Evolutionary conservation across 805 yeast species (phyloP).

Genomic region (Cephaloascus albidus): DNA sequence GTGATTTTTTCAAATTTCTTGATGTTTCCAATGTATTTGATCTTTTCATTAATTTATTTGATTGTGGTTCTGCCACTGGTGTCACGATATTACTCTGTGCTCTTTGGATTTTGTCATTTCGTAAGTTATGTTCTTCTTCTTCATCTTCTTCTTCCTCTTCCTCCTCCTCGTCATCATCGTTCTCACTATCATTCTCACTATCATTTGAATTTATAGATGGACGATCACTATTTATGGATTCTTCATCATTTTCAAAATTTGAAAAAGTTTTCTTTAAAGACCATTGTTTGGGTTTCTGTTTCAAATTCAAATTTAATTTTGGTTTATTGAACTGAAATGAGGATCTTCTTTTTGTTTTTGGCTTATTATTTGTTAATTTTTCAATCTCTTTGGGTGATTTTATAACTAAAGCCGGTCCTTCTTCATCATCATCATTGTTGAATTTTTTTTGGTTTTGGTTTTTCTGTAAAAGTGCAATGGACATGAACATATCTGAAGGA

Average conservation of each 20-base stretch:
- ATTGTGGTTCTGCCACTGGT: constrained; percentile 21
- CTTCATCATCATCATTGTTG: constrained; percentile 26
- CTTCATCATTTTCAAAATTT: constrained; percentile 8
- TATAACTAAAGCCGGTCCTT: constrained; percentile 73
- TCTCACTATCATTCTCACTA: constrained; percentile 6
- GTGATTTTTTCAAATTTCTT: constrained; percentile 19
- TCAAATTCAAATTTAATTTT: constrained; percentile 14
- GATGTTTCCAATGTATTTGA: constrained; percentile 38
- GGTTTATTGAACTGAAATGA: constrained; percentile 3
- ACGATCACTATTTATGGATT: constrained; percentile 10
- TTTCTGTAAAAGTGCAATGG: constrained; percentile 71
- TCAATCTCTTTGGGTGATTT: constrained; percentile 72
- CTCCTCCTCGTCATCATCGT: constrained; percentile 3
- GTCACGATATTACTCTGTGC: constrained; percentile 24
- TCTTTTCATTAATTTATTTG: constrained; percentile 28
- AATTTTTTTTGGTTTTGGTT: constrained; percentile 25
- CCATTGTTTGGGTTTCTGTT: too few relatives aligned
- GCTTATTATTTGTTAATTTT: constrained; percentile 11
- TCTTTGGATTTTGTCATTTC: constrained; percentile 8
- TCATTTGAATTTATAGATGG: too few relatives aligned
- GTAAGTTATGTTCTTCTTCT: constrained; percentile 12
- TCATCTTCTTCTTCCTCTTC: constrained; percentile 8
- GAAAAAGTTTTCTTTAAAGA: constrained; percentile 16
- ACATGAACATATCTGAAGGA: constrained; percentile 78
- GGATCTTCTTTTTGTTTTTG: constrained; percentile 6